Percentiles rank a stretch among this genome's conserved stretches.
These are phyloP conservation scores for Astragalus glycyphyllos DNA, from an alignment of 306 rosid species.

Conservation along the genomic window DNA sequence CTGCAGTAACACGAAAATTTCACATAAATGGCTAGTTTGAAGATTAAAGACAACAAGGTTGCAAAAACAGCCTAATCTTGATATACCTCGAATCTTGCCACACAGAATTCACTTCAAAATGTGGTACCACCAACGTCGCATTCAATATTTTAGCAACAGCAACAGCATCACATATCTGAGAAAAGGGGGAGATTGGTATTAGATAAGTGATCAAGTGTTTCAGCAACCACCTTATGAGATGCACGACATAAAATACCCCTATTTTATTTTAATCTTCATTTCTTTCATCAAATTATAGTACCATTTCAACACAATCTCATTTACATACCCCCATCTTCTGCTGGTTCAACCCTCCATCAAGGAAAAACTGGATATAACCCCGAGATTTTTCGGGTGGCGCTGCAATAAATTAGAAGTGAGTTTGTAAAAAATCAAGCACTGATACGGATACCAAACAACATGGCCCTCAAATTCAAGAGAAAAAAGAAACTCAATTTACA, in stretches of 20 bases:
- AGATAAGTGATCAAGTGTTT: slow-evolving; percentile 32
- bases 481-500: slow-evolving; percentile 13
- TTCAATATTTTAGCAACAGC: slow-evolving; percentile 93
- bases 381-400: slow-evolving; percentile 65
- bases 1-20: slow-evolving; percentile 55
- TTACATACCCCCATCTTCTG: slow-evolving; percentile 97
- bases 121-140: slow-evolving; percentile 85
- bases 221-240: slow-evolving; percentile 31
- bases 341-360: slow-evolving; percentile 98
- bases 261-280: slow-evolving; percentile 11
- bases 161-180: slow-evolving; percentile 94
- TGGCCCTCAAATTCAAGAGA: slow-evolving; percentile 20
- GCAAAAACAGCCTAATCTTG: slow-evolving; percentile 25
- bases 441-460: neutral
- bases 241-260: slow-evolving; percentile 36
- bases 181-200: neutral
- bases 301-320: slow-evolving; percentile 36
- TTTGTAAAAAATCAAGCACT: slow-evolving; percentile 30
- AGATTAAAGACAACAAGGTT: slow-evolving; percentile 12
- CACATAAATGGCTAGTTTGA: slow-evolving; percentile 13
- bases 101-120: slow-evolving; percentile 92
- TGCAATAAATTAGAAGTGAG: slow-evolving; percentile 50
- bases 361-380: slow-evolving; percentile 88
- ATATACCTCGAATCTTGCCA: slow-evolving; percentile 95
- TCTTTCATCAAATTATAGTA: slow-evolving; percentile 31